Evolutionary conservation across 305 asterid species (phyloP), one percentile per base, ranked within the genome.

Genomic region (Ajuga reptans): DNA sequence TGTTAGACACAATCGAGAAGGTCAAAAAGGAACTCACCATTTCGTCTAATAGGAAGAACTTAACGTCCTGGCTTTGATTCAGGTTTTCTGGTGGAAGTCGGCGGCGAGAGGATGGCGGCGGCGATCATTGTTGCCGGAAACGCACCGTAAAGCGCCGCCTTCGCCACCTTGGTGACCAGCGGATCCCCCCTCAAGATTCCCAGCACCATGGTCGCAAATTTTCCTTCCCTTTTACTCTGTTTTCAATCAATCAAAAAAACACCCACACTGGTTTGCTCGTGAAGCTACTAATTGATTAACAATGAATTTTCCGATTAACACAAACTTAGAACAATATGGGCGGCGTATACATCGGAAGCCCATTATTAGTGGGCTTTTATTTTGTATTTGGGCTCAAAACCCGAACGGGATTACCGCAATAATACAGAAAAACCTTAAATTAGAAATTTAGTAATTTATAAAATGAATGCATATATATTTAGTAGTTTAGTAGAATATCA

Each of bases 101-200:
- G 86, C 21, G 92, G 88, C 72, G 93, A 83, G 72, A 81, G 78
- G 45, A 81, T 24, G 15, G 81, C 72, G n/a, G 90, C 85, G 66
- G 83, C 80, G 74, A 80, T 46, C 83, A 84, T 83, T n/a, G 80
- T 76, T n/a, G 59, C 88, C 9, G 92, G 92, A 24, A 86, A 72
- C 14, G 84, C 83, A 47, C 66, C 82, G 73, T 77, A 82, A 62
- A 74, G 65, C 4, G 89, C 83, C 71, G 80, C 67, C 62, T 70
- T 75, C 17, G 91, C 89, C 43, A 79, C 72, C 79, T 86, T 82
- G 68, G 87, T 70, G 54, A 84, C 75, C 82, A 86, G 73, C 54
- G 89, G 85, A 72, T 86, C 79, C 29, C 89, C 91, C 71, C 72
- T 79, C 86, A 85, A 62, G 29, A 72, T 56, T 8, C 78, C 70